Percentiles rank a stretch among this genome's conserved stretches.
Evolutionary conservation across 352 stramenopile genomes (phyloP).

Genomic region (Pelagophyceae sp.): DNA sequence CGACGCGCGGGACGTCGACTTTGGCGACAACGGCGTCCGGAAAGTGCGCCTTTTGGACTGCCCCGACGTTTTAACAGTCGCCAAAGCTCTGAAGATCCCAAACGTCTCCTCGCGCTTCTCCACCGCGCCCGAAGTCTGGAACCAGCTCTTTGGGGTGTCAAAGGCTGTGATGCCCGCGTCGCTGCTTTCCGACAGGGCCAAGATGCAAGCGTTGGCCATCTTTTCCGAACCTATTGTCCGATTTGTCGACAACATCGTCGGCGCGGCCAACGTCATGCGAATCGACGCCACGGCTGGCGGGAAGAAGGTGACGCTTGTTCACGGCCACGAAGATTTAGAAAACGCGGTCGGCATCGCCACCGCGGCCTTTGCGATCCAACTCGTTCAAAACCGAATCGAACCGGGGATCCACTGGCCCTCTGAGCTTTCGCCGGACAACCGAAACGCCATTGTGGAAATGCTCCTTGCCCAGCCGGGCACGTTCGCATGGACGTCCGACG

Average conservation of each 20-base stretch:
- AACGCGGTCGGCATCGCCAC: conserved; percentile 41
- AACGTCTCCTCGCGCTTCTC: conserved; percentile 39
- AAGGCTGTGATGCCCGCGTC: conserved; percentile 33
- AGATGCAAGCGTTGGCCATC: conserved; percentile 38
- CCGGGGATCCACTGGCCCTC: not conserved
- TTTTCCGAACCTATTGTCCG: conserved; percentile 44
- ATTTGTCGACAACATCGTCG: conserved; percentile 39
- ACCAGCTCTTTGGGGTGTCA: conserved; percentile 39
- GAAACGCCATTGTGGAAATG: not conserved
- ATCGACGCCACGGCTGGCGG: conserved; percentile 25
- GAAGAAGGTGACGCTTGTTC: not conserved
- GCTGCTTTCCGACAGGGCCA: conserved; percentile 36
- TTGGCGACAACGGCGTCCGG: conserved; percentile 27
- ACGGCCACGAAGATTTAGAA: conserved; percentile 41
- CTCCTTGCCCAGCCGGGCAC: not conserved
- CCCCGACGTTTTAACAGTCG: conserved; percentile 38
- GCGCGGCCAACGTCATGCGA: conserved; percentile 42
- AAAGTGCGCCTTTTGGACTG: conserved; percentile 39
- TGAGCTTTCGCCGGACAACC: not conserved
- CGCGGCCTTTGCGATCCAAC: conserved; percentile 39
- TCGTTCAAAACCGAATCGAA: conserved; percentile 13
- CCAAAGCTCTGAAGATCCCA: not conserved
- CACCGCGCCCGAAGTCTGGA: conserved; percentile 38
- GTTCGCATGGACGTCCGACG: not conserved
- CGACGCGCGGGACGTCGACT: conserved; percentile 35